These are phyloP conservation scores for Suillus cothurnatus DNA, from an alignment of 768 basidiomycete species.

Conservation along the genomic window DNA sequence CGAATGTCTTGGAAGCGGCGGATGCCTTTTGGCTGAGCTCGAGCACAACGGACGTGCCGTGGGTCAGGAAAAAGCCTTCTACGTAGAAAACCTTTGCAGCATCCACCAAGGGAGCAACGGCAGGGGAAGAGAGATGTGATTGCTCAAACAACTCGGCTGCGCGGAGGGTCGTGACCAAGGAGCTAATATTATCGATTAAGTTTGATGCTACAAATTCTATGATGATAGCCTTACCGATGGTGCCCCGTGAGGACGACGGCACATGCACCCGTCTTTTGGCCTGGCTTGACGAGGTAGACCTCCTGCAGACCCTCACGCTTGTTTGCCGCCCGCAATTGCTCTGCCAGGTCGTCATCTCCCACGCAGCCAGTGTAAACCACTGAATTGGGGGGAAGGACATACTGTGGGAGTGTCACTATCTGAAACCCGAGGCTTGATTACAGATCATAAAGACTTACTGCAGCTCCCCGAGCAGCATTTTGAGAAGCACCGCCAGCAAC, in stretches of 20 bases:
- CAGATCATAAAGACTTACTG: constrained; percentile 54
- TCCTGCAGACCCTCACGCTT: constrained; percentile 86
- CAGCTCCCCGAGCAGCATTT: constrained; percentile 95
- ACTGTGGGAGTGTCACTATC: constrained; percentile 50
- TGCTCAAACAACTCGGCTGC: constrained; percentile 89
- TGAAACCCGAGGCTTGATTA: constrained; percentile 4
- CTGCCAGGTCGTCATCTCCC: constrained; percentile 88
- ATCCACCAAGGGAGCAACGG: constrained; percentile 75
- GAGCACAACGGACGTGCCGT: constrained; percentile 74
- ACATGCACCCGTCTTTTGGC: constrained; percentile 93
- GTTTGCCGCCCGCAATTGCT: constrained; percentile 89
- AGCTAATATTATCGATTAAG: constrained; percentile 45
- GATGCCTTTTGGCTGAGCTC: constrained; percentile 80
- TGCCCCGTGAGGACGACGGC: constrained; percentile 95
- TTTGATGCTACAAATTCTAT: constrained; percentile 1
- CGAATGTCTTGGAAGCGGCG: constrained; percentile 81
- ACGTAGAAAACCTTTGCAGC: constrained; percentile 89
- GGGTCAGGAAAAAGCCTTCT: constrained; percentile 97
- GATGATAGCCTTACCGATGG: constrained; percentile 61
- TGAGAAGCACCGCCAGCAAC: constrained; percentile 98
- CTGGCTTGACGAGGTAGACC: constrained; percentile 86
- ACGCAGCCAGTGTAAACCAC: constrained; percentile 96
- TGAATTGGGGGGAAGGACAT: constrained; percentile 82
- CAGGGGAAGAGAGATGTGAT: constrained; percentile 74
- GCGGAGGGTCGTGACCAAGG: constrained; percentile 89